Percentiles rank a stretch among this genome's conserved stretches.
phyloP scores from a whole-genome alignment of 2,329 filamentous ascomycete genomes.

The Sclerotinia trifoliorum region DNA sequence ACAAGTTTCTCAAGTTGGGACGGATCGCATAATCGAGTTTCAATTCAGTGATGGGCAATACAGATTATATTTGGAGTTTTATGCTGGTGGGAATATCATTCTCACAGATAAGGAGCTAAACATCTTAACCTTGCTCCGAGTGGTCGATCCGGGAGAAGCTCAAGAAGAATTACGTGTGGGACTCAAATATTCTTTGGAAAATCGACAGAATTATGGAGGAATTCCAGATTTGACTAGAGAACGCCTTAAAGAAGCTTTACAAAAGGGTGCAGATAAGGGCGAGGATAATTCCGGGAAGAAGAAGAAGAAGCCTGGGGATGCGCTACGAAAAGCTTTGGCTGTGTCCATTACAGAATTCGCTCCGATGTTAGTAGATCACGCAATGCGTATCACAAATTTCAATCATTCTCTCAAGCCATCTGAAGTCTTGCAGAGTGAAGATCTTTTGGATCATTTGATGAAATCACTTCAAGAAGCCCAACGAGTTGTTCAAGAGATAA shows the following conservation, averaged over 20 bases:
- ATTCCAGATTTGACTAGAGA: slow-evolving; percentile 73
- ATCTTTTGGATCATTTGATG: slow-evolving; percentile 64
- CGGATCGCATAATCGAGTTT: slow-evolving; percentile 89
- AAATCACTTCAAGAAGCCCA: slow-evolving; percentile 68
- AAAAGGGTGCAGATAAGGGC: slow-evolving; percentile 61
- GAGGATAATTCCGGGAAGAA: slow-evolving; percentile 58
- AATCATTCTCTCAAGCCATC: slow-evolving; percentile 66
- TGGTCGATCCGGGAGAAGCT: slow-evolving; percentile 77
- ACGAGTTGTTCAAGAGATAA: slow-evolving; percentile 66
- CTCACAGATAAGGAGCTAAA: slow-evolving; percentile 82
- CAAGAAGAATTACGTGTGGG: slow-evolving; percentile 80
- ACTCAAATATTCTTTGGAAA: slow-evolving; percentile 72
- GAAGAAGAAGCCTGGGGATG: slow-evolving; percentile 71
- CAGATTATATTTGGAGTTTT: slow-evolving; percentile 89
- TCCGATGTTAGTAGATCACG: slow-evolving; percentile 84
- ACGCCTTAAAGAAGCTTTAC: slow-evolving; percentile 66
- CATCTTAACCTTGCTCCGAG: slow-evolving; percentile 76
- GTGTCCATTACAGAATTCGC: slow-evolving; percentile 85
- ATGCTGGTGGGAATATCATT: slow-evolving; percentile 91
- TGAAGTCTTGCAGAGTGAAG: slow-evolving; percentile 66
- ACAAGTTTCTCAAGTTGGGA: slow-evolving; percentile 79
- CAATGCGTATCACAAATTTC: slow-evolving; percentile 66
- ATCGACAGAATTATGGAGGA: slow-evolving; percentile 79
- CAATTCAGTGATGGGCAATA: slow-evolving; percentile 91
- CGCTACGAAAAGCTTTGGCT: slow-evolving; percentile 75